Conservation (phyloP, 768 basidiomycete genomes). For the Holtermannia corniformis region DNA sequence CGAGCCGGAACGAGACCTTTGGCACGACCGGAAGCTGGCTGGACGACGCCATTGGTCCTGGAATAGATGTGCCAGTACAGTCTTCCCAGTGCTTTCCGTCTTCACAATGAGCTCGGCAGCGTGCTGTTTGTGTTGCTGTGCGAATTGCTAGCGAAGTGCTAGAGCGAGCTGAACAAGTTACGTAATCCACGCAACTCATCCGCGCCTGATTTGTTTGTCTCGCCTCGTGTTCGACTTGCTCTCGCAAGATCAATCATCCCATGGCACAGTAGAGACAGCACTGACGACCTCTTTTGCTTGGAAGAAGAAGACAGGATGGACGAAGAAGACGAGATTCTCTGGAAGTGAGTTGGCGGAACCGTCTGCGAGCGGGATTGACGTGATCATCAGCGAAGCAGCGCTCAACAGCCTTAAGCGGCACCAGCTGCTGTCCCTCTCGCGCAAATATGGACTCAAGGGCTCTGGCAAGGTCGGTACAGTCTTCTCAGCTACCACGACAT, state of each 20-base stretch:
- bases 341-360: constrained; percentile 13
- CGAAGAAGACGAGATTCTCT: constrained; percentile 25
- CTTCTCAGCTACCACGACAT: not conserved
- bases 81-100: too few relatives aligned
- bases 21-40: constrained; percentile 26
- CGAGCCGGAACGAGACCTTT: constrained; percentile 32
- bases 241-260: not conserved
- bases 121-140: not conserved
- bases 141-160: not conserved
- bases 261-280: too few relatives aligned
- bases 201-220: not conserved
- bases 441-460: constrained; percentile 29
- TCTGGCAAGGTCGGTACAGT: constrained; percentile 25
- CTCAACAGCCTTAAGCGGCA: constrained; percentile 29
- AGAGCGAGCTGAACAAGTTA: not conserved
- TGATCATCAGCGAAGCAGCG: constrained; percentile 19
- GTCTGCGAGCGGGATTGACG: not conserved
- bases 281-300: not conserved
- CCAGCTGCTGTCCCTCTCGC: constrained; percentile 32
- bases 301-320: not conserved
- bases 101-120: too few relatives aligned
- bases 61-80: too few relatives aligned
- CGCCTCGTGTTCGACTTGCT: not conserved
- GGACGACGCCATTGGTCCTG: too few relatives aligned
- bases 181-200: not conserved